These are phyloP conservation scores for Fusarium sp. DNA, from an alignment of 2,329 filamentous ascomycete species.

Conservation along the genomic window DNA sequence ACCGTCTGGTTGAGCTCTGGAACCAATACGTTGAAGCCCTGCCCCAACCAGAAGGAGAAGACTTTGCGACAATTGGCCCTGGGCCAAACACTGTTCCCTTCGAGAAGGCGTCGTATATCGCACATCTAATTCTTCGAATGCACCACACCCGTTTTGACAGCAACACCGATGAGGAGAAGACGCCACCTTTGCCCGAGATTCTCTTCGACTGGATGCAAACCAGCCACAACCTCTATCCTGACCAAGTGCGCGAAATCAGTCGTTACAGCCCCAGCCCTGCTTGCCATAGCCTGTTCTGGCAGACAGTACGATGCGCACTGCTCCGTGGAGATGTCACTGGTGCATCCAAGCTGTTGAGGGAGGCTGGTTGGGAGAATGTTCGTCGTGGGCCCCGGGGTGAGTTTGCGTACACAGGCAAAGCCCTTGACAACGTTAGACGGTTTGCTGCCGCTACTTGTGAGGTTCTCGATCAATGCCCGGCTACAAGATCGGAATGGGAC, in stretches of 20 bases:
- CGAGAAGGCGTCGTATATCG: constrained; percentile 80
- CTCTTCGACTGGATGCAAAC: constrained; percentile 83
- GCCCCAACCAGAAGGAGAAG: constrained; percentile 59
- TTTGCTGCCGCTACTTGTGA: constrained; percentile 73
- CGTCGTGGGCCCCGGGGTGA: constrained; percentile 70
- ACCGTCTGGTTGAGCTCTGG: constrained; percentile 64
- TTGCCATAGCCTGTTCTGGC: constrained; percentile 82
- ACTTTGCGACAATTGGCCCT: constrained; percentile 69
- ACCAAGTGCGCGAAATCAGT: constrained; percentile 71
- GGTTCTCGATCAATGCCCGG: constrained; percentile 77
- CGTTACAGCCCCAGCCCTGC: constrained; percentile 74
- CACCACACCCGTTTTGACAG: constrained; percentile 68
- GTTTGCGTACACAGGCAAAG: constrained; percentile 73
- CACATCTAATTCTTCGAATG: constrained; percentile 77
- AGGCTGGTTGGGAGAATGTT: constrained; percentile 80
- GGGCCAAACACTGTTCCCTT: constrained; percentile 68
- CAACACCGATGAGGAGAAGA: constrained; percentile 50
- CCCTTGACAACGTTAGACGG: constrained; percentile 78
- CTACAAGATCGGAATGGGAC: constrained; percentile 77
- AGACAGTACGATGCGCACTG: constrained; percentile 75
- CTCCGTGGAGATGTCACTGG: constrained; percentile 76
- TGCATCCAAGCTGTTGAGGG: constrained; percentile 71
- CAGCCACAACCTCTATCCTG: constrained; percentile 74
- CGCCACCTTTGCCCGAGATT: constrained; percentile 72
- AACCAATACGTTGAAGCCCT: constrained; percentile 59